These are phyloP conservation scores for Euryodendron excelsum DNA, from an alignment of 148 eudicot genomes.

Conservation along the genomic window DNA sequence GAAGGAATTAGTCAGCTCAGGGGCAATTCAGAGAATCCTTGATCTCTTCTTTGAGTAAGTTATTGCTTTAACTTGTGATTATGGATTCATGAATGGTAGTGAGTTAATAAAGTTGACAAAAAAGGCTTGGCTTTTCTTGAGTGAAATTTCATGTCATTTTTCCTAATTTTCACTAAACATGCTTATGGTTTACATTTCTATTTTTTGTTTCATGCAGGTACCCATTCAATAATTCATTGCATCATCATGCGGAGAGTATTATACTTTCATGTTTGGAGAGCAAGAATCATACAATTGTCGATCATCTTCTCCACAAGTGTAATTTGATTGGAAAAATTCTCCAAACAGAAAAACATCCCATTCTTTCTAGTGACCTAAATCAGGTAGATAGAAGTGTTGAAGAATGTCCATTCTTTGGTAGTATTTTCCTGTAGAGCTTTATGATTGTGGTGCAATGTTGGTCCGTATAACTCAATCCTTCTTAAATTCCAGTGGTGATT, in stretches of 20 bases:
- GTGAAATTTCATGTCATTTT: neutral
- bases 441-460: neutral
- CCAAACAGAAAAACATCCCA: conserved; percentile 58
- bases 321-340: conserved; percentile 61
- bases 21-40: conserved; percentile 66
- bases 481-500: neutral
- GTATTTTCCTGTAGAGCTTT: neutral
- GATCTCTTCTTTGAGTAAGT: conserved; percentile 95
- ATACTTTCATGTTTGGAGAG: conserved; percentile 81
- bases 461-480: neutral
- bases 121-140: neutral
- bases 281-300: conserved; percentile 48
- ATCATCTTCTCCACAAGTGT: conserved; percentile 71
- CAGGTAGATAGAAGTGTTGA: conserved; percentile 38
- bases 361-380: conserved; percentile 50
- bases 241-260: conserved; percentile 97
- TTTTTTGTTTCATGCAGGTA: conserved; percentile 55
- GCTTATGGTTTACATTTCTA: neutral
- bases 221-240: conserved; percentile 85
- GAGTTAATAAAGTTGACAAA: neutral
- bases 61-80: neutral
- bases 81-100: neutral
- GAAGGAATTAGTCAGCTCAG: conserved; percentile 77
- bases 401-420: neutral
- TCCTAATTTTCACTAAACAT: neutral